phyloP scores from a whole-genome alignment of 1,284 basidiomycete genomes.

The Rhodotorula sp. region DNA sequence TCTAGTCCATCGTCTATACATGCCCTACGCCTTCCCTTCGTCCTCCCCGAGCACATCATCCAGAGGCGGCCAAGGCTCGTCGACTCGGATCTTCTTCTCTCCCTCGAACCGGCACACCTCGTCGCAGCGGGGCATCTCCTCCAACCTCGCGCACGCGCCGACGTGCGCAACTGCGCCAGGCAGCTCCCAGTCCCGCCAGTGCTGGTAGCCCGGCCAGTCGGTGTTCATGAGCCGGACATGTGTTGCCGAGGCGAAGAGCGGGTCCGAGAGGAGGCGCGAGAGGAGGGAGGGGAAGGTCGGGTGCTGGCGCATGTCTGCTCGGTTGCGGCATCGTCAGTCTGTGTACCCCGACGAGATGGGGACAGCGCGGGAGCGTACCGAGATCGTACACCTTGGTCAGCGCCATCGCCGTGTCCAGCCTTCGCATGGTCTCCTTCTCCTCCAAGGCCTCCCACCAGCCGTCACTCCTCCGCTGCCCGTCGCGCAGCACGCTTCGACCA shows the following conservation, averaged over 20 bases:
- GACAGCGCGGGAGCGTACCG: slow-evolving; percentile 8
- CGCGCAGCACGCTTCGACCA: slow-evolving; percentile 15
- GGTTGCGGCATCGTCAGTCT: too few species aligned
- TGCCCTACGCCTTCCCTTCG: too few species aligned
- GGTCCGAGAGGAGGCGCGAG: not conserved
- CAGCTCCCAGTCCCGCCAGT: slow-evolving; percentile 8
- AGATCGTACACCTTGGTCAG: slow-evolving; percentile 18
- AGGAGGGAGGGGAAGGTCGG: slow-evolving; percentile 16
- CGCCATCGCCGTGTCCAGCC: slow-evolving; percentile 6
- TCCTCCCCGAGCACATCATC: not conserved
- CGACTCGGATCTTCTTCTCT: not conserved
- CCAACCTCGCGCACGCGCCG: not conserved
- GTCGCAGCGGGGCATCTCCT: not conserved
- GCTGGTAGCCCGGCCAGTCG: slow-evolving; percentile 10
- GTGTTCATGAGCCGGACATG: slow-evolving; percentile 16
- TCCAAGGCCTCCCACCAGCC: slow-evolving; percentile 6
- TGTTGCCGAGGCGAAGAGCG: slow-evolving; percentile 3
- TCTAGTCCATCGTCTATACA: not conserved
- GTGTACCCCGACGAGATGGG: not conserved
- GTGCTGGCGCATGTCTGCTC: slow-evolving; percentile 24
- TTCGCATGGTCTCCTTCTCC: not conserved
- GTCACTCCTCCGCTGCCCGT: slow-evolving; percentile 9
- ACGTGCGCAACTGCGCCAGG: not conserved
- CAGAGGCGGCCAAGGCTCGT: not conserved
- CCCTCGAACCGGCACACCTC: not conserved